Evolutionary conservation across 768 basidiomycete species (phyloP), one percentile per base, ranked within the genome.

Genomic region (Suillus discolor): DNA sequence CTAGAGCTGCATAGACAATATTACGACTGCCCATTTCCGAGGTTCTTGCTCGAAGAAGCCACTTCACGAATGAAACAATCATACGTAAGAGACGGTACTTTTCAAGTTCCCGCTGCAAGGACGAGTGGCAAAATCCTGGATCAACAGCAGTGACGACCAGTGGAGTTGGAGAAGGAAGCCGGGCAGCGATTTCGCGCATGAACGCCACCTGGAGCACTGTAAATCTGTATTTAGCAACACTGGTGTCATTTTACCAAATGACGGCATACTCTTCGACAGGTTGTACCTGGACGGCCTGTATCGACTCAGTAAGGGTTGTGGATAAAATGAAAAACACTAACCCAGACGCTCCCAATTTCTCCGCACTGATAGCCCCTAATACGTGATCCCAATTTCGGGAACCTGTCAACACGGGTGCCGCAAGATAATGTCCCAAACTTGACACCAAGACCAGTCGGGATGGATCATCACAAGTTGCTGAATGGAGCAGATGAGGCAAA

Each of bases 101-200:
- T 9, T 34, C 36, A 2, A 53, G 44, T 9, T 57, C 61, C 51
- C 77, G 74, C 41, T 38, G 61, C 15, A 81, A 68, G 6, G 64
- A 60, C 8, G 80, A 77, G n/a, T 66, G 25, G 31, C 76, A 81
- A 62, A 71, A 75, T 3, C 81, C 80, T 0, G 80, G 80, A 61
- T 76, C 67, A 39, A 75, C 70, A 41, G 69, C 70, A 73, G 31
- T 71, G 53, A 31, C 66, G 9, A 78, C 62, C 13, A 81, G 39
- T 6, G 75, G 51, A 3, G 67, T 65, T 5, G 68, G 12, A 8
- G 63, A 39, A 6, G 71, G 67, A 23, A 79, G 74, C 54, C 74
- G 75, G 1, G 66, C 69, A 1, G 69, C 69, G 16, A 82, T 71
- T 57, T 77, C 76, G n/a, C 74, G 76, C 34, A 72, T 57, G 54